Percentiles rank a stretch among this genome's conserved stretches.
Conservation (phyloP, 1,284 basidiomycete genomes). For the Phlebopus sp. region DNA sequence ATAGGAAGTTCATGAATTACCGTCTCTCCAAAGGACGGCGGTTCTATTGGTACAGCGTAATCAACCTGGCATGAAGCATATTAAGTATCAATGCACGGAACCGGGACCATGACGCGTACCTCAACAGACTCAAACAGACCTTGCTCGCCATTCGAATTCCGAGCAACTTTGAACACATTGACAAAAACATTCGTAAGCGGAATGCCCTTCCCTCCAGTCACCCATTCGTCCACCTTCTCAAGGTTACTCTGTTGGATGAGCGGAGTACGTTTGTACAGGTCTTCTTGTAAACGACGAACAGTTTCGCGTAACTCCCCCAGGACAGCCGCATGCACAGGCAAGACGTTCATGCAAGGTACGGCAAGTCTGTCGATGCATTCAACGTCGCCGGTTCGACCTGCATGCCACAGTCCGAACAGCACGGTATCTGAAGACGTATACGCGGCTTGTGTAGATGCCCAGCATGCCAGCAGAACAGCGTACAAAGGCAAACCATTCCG, state of each 20-base stretch:
- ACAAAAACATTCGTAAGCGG: slow-evolving; percentile 47
- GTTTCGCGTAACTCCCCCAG: slow-evolving; percentile 23
- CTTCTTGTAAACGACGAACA: slow-evolving; percentile 35
- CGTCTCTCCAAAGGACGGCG: slow-evolving; percentile 8
- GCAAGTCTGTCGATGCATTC: slow-evolving; percentile 38
- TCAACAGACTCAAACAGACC: slow-evolving; percentile 8
- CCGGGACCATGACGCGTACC: slow-evolving; percentile 4
- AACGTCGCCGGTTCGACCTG: slow-evolving; percentile 38
- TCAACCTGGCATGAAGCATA: slow-evolving; percentile 29
- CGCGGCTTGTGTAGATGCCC: slow-evolving; percentile 42
- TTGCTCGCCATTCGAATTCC: slow-evolving; percentile 15
- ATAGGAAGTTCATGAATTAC: slow-evolving; percentile 21
- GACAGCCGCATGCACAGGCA: slow-evolving; percentile 38
- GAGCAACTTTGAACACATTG: slow-evolving; percentile 41
- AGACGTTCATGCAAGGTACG: slow-evolving; percentile 46
- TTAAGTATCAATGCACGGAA: neutral
- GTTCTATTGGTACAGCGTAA: slow-evolving; percentile 30
- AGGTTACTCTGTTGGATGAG: slow-evolving; percentile 43
- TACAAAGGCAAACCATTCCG: slow-evolving; percentile 36
- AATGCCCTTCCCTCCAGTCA: slow-evolving; percentile 24
- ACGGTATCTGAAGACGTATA: slow-evolving; percentile 29
- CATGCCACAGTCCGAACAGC: slow-evolving; percentile 48
- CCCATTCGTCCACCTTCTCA: slow-evolving; percentile 37
- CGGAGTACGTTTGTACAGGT: slow-evolving; percentile 38
- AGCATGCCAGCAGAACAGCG: slow-evolving; percentile 43